A percentile compares a stretch with the other conserved stretches of the same genome.
Conservation (phyloP, 176 grass and related monocot genomes). For the Pharus latifolius region DNA sequence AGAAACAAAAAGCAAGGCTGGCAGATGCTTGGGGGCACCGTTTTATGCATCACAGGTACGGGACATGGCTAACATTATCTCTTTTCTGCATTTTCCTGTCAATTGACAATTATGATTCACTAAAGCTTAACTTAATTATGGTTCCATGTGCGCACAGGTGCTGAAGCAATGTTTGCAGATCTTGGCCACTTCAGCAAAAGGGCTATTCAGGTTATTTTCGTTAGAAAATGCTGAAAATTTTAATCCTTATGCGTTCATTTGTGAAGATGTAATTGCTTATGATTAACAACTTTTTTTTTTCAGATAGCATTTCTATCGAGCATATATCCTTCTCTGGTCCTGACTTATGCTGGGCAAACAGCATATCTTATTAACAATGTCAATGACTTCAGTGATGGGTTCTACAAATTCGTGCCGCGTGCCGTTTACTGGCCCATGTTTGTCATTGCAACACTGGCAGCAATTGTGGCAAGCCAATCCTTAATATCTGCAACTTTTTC, state of each 20-base stretch:
- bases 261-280: background rate
- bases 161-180: slow-evolving; percentile 90
- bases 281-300: background rate
- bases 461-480: slow-evolving; percentile 85
- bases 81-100: background rate
- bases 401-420: slow-evolving; percentile 64
- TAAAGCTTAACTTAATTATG: background rate
- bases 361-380: slow-evolving; percentile 73
- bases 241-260: background rate
- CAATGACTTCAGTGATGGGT: slow-evolving; percentile 62
- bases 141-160: slow-evolving; percentile 28
- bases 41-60: slow-evolving; percentile 84
- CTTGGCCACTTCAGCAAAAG: slow-evolving; percentile 85
- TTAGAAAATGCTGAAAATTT: background rate
- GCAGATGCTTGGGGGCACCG: slow-evolving; percentile 74
- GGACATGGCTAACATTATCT: background rate
- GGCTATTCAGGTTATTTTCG: slow-evolving; percentile 55
- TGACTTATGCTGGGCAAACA: slow-evolving; percentile 85
- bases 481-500: slow-evolving; percentile 82
- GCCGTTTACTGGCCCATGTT: slow-evolving; percentile 92
- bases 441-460: slow-evolving; percentile 52
- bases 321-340: slow-evolving; percentile 84
- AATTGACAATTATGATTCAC: background rate
- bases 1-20: slow-evolving; percentile 55
- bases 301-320: slow-evolving; percentile 74